Percentiles rank a stretch among this genome's conserved stretches.
Evolutionary conservation across 768 basidiomycete species (phyloP).

Genomic region (Dacryopinax primogenitus): DNA sequence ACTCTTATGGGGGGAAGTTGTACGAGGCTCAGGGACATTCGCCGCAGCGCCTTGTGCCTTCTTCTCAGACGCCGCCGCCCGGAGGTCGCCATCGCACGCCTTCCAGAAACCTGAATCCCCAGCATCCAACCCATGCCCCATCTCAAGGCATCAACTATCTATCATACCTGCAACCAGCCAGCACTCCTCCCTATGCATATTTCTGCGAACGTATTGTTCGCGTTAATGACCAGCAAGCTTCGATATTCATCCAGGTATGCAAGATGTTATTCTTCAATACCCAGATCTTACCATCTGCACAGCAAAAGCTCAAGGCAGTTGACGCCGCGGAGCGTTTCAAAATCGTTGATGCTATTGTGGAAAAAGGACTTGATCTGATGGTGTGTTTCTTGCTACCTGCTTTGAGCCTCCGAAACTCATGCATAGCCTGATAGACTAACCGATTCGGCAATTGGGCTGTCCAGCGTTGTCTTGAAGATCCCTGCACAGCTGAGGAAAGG

Average conservation of each 20-base stretch:
- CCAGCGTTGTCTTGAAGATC: conserved; percentile 73
- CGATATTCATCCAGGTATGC: conserved; percentile 48
- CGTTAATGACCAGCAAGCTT: conserved; percentile 62
- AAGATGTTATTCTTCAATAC: background rate
- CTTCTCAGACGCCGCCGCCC: background rate
- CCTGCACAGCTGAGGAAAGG: conserved; percentile 57
- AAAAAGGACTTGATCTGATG: conserved; percentile 84
- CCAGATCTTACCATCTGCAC: conserved; percentile 21
- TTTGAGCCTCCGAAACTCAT: background rate
- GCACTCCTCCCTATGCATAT: conserved; percentile 67
- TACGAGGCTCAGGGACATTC: background rate
- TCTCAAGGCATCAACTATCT: conserved; percentile 77
- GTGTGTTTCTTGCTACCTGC: conserved; percentile 38
- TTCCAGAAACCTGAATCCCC: background rate
- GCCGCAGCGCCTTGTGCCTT: background rate
- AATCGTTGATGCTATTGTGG: conserved; percentile 77
- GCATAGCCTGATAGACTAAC: conserved; percentile 13
- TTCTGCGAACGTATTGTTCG: conserved; percentile 68
- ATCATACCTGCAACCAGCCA: conserved; percentile 70
- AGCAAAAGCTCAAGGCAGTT: conserved; percentile 81
- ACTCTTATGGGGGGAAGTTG: background rate
- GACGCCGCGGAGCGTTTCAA: conserved; percentile 62
- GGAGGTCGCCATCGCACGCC: background rate
- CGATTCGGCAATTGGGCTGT: conserved; percentile 88
- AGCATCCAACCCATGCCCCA: background rate